Base-by-base conservation (phyloP, 495 filamentous ascomycete species). In the Bacidia gigantensis region DNA sequence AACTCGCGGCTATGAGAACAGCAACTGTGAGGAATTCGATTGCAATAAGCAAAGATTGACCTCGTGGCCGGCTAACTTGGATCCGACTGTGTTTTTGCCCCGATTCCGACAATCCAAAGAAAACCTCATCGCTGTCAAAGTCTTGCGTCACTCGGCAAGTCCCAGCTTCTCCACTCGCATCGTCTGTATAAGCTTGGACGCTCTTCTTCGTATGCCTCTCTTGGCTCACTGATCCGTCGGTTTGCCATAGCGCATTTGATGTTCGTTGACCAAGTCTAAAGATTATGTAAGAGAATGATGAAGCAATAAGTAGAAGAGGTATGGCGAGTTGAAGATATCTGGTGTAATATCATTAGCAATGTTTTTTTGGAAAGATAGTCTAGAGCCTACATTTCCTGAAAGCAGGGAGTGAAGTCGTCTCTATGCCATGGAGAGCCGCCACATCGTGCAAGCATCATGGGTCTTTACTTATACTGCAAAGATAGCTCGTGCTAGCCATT, bases 341-440 rank as follows among this genome's bases (percentile, higher is more conserved):
- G 65, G 60, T 50, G 45, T 51, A n/a, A 40, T n/a, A 11, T 54
- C 58, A 38, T 66, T 64, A 50, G 10, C 32, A 12, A 38, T 17
- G 14, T 51, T 25, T 51, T 25, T 25, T 29, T 51, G 17, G 11
- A 26, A 23, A 32, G 11, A 1, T 7, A 25, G 51, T 43, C n/a
- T 48, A 38, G 18, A 2, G 69, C 85, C 67, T 68, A 95, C 90
- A 93, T 87, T 71, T 77, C 79, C 62, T 87, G 82, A 63, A 98
- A 89, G 68, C 93, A 97, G 48, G 64, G 69, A 11, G 84, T 83
- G 63, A 98, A 83, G 68, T 98, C 93, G 68, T 98, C 92, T 54
- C 75, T 69, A 59, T 72, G 76, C 92, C 92, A 98, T 60, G 88
- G 71, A 44, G 87, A 85, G 65, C 80, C 80, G 59, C 76, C 64